Evolutionary conservation across 257 asterid species (phyloP).

Genomic region (Solanum infundibuliforme): DNA sequence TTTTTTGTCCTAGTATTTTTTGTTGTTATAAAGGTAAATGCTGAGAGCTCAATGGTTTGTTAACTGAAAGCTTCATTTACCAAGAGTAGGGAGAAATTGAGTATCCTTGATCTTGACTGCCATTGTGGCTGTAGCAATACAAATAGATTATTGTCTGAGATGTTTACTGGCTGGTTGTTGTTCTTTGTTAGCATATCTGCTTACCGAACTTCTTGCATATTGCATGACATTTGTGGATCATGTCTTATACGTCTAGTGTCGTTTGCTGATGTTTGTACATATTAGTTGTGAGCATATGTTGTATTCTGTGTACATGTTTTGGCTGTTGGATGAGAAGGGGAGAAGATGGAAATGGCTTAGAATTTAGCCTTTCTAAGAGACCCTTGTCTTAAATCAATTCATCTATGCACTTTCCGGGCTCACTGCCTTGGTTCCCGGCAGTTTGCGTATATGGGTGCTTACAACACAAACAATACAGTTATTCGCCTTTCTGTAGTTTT

Average conservation of each 20-base stretch:
- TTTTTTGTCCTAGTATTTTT: neutral
- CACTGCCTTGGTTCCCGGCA: neutral
- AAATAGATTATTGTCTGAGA: neutral
- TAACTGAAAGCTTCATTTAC: neutral
- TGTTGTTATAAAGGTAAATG: no score
- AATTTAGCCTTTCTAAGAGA: conserved; percentile 1
- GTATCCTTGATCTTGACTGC: conserved; percentile 9
- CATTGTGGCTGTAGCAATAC: conserved; percentile 14
- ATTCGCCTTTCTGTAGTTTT: neutral
- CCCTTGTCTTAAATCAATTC: conserved; percentile 16
- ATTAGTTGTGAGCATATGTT: neutral
- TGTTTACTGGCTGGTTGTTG: conserved; percentile 13
- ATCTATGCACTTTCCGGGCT: conserved; percentile 13
- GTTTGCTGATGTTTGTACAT: neutral
- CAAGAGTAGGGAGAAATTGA: neutral
- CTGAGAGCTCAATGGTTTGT: neutral
- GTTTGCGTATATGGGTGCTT: conserved; percentile 2
- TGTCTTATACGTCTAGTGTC: neutral
- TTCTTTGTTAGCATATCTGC: conserved; percentile 6
- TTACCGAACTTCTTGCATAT: conserved; percentile 9
- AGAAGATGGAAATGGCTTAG: neutral
- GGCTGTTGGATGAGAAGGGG: neutral
- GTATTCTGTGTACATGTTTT: neutral
- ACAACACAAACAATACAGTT: neutral
- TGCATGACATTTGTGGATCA: neutral